These are phyloP conservation scores for Boletus edulis DNA, from an alignment of 768 basidiomycete species.

Conservation along the genomic window DNA sequence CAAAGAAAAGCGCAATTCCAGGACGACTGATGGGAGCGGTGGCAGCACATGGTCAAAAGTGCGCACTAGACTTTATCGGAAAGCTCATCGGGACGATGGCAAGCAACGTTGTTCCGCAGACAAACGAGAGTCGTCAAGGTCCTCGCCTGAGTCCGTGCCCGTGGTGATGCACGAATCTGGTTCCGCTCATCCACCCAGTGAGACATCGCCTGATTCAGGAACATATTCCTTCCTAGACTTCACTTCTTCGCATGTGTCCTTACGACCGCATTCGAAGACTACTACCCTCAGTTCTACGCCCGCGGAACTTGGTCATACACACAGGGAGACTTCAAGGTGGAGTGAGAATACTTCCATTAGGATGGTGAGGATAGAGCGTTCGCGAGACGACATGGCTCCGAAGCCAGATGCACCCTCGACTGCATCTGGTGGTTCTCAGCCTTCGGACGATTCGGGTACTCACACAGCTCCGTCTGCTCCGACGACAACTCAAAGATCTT, in stretches of 20 bases:
- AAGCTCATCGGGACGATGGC: conserved; percentile 30
- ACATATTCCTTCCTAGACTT: conserved; percentile 35
- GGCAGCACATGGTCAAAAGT: conserved; percentile 33
- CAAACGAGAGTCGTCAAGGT: conserved; percentile 21
- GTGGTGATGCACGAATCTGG: conserved; percentile 28
- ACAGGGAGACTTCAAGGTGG: conserved; percentile 7
- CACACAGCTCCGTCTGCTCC: conserved; percentile 16
- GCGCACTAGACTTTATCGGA: conserved; percentile 28
- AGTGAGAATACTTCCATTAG: conserved; percentile 19
- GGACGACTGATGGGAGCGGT: conserved; percentile 22
- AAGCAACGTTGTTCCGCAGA: conserved; percentile 16
- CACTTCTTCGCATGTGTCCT: conserved; percentile 26
- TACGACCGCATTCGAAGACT: conserved; percentile 24
- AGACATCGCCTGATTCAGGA: conserved; percentile 25
- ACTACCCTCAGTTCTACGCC: conserved; percentile 27
- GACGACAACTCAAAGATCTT: conserved; percentile 26
- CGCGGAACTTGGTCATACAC: conserved; percentile 25
- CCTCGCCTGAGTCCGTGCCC: conserved; percentile 30
- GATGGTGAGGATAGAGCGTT: conserved; percentile 19
- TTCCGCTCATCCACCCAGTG: conserved; percentile 18
- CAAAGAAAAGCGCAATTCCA: conserved; percentile 18
- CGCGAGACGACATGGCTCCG: conserved; percentile 10
- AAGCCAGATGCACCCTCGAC: conserved; percentile 35
- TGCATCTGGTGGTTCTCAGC: conserved; percentile 27
- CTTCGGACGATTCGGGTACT: conserved; percentile 24